A percentile compares a stretch with the other conserved stretches of the same genome.
Evolutionary conservation across 1,284 basidiomycete genomes (phyloP).

Genomic region (Leccinum angustisporum): DNA sequence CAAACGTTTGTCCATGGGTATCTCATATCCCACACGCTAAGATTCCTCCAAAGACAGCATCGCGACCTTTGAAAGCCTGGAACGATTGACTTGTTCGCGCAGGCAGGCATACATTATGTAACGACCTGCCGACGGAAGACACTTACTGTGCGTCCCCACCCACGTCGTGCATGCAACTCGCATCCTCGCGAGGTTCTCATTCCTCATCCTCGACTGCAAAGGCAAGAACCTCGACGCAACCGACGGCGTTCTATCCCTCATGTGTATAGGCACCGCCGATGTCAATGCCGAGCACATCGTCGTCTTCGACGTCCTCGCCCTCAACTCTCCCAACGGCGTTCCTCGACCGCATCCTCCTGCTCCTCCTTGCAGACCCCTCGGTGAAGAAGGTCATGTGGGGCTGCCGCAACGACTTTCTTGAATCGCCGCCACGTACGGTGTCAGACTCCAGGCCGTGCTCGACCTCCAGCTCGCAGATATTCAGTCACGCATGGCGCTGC

Average conservation of each 20-base stretch:
- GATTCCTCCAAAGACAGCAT: background rate
- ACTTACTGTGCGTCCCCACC: conserved; percentile 16
- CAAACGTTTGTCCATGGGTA: background rate
- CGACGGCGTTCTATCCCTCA: conserved; percentile 40
- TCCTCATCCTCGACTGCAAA: conserved; percentile 38
- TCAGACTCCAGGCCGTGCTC: conserved; percentile 36
- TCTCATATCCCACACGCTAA: background rate
- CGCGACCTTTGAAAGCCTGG: background rate
- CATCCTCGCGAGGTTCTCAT: conserved; percentile 25
- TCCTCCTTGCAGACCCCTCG: conserved; percentile 29
- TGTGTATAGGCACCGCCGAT: conserved; percentile 41
- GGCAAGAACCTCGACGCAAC: conserved; percentile 39
- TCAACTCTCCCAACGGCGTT: conserved; percentile 18
- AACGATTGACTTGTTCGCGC: background rate
- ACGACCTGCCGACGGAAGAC: conserved; percentile 16
- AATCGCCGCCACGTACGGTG: conserved; percentile 34
- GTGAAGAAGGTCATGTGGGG: conserved; percentile 45
- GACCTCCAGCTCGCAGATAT: conserved; percentile 39
- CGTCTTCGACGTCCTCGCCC: conserved; percentile 42
- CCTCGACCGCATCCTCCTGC: conserved; percentile 27
- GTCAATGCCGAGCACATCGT: conserved; percentile 30
- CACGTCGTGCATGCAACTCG: conserved; percentile 17
- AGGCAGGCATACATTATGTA: background rate
- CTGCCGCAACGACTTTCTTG: conserved; percentile 43
- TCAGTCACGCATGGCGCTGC: conserved; percentile 25